These are phyloP conservation scores for Termitomyces bulborhizus DNA, from an alignment of 768 basidiomycete genomes.

Conservation along the genomic window DNA sequence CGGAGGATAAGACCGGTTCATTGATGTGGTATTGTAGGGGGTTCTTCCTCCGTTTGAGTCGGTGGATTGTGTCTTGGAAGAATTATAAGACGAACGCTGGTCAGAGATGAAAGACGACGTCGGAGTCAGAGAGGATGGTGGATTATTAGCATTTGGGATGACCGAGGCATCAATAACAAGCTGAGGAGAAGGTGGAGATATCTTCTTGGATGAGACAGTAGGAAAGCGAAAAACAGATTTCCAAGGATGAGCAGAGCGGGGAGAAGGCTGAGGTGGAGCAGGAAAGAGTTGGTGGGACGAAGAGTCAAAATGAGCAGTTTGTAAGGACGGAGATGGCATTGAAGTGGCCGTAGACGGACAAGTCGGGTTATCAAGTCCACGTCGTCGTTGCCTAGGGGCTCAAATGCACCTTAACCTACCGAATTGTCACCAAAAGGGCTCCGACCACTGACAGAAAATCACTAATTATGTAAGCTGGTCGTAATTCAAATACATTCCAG, in stretches of 20 bases:
- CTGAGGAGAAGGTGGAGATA: slow-evolving; percentile 32
- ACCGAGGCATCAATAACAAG: slow-evolving; percentile 46
- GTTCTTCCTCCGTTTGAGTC: slow-evolving; percentile 49
- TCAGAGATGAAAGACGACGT: slow-evolving; percentile 46
- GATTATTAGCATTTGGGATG: slow-evolving; percentile 27
- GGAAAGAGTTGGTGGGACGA: slow-evolving; percentile 13
- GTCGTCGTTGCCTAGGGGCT: background rate
- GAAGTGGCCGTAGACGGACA: background rate
- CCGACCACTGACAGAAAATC: slow-evolving; percentile 4
- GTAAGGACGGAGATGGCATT: slow-evolving; percentile 18
- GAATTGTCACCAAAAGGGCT: slow-evolving; percentile 2
- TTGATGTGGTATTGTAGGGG: slow-evolving; percentile 20
- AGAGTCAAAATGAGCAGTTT: slow-evolving; percentile 11
- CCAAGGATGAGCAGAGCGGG: slow-evolving; percentile 43
- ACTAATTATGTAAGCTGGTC: slow-evolving; percentile 11
- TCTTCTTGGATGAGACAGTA: slow-evolving; percentile 59
- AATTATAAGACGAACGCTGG: slow-evolving; percentile 72
- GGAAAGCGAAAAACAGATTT: slow-evolving; percentile 71
- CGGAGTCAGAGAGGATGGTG: slow-evolving; percentile 42
- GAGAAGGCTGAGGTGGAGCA: slow-evolving; percentile 11
- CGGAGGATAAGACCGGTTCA: slow-evolving; percentile 23
- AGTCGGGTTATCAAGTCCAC: background rate
- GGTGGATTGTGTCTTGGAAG: slow-evolving; percentile 69
- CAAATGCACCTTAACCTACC: background rate
- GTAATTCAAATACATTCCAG: slow-evolving; percentile 2